Conservation (phyloP, 768 basidiomycete species). For the Termitomyces sp. region DNA sequence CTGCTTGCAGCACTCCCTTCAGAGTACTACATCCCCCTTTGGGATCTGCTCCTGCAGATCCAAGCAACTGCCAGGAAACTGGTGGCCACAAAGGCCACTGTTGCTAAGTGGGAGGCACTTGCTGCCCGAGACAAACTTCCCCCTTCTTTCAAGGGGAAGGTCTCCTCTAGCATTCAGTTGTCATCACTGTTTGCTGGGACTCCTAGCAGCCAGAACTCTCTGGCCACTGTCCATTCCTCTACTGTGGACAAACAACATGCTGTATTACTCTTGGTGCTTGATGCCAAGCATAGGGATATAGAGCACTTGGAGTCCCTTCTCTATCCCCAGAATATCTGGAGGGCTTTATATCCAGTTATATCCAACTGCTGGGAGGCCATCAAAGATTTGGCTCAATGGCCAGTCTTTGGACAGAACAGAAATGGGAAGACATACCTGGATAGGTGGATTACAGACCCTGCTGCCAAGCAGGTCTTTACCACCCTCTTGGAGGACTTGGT, state of each 20-base stretch:
- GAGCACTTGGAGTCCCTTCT: no score
- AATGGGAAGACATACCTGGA: fast-evolving
- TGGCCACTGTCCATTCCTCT: not conserved
- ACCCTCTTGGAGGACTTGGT: not conserved
- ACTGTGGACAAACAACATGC: not conserved
- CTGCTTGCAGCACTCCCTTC: not conserved
- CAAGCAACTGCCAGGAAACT: not conserved
- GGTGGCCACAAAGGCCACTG: no score
- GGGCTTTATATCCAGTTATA: not conserved
- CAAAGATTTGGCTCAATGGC: not conserved
- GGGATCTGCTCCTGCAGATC: not conserved
- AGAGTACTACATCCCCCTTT: not conserved
- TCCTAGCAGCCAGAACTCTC: not conserved
- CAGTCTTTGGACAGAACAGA: not conserved
- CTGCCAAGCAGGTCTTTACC: not conserved
- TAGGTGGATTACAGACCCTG: not conserved
- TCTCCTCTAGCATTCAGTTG: not conserved
- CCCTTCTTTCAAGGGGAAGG: not conserved
- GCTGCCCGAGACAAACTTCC: not conserved
- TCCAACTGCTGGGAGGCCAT: not conserved
- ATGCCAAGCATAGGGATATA: no score
- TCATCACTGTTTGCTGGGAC: not conserved
- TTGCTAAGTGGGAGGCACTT: not conserved
- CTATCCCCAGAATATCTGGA: not conserved
- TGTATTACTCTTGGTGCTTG: no score